Conservation (phyloP, 345 rosid species). For the Hirschfeldia incana region DNA sequence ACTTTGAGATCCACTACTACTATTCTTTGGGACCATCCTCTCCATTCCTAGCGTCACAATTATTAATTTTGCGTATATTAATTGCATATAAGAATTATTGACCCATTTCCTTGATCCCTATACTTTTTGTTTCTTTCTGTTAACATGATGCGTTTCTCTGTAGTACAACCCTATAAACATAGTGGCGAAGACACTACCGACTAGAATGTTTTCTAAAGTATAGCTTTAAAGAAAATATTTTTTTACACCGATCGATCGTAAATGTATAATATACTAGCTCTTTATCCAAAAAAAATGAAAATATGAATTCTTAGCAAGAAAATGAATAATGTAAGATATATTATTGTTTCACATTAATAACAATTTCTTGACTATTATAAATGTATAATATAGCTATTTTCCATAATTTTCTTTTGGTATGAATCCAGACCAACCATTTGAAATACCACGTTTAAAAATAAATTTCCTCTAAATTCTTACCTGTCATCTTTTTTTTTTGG, state of each 20-base stretch:
- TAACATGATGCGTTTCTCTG: neutral
- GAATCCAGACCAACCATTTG: neutral
- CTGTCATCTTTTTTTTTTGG: neutral
- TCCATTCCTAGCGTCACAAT: constrained; percentile 18
- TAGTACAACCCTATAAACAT: neutral
- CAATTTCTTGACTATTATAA: no score
- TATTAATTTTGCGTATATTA: neutral
- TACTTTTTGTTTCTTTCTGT: neutral
- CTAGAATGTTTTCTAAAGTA: neutral
- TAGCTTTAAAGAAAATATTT: neutral
- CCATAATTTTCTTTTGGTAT: neutral
- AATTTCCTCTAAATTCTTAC: neutral
- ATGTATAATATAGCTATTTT: neutral
- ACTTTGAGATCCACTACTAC: constrained; percentile 28
- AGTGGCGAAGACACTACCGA: constrained; percentile 9
- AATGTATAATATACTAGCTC: no score
- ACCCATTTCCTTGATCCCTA: constrained; percentile 1
- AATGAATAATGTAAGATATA: neutral
- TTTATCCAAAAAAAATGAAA: no score
- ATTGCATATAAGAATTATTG: constrained; percentile 10
- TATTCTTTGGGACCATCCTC: constrained; percentile 53
- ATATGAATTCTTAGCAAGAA: no score
- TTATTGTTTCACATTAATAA: neutral
- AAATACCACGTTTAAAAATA: neutral
- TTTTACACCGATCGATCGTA: neutral